Evolutionary conservation across 2,329 filamentous ascomycete species (phyloP).

Genomic region (Colletotrichum gigasporum): DNA sequence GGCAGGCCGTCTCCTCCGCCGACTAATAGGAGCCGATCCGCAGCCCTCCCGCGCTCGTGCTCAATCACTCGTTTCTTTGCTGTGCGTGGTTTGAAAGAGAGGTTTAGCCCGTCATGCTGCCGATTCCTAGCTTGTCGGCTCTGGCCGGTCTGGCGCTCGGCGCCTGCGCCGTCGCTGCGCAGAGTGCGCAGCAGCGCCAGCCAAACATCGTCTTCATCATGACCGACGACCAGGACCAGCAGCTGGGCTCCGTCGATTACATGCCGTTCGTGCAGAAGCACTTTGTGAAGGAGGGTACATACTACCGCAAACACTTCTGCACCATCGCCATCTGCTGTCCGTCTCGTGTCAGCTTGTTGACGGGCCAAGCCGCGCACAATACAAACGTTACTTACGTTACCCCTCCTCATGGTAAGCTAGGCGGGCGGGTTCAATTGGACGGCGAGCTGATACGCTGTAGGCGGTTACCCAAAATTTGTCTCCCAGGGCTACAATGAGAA

Average conservation of each 20-base stretch:
- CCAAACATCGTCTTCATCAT: constrained; percentile 74
- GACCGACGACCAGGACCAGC: constrained; percentile 74
- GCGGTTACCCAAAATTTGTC: constrained; percentile 72
- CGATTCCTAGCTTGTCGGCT: neutral
- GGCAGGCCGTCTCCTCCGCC: neutral
- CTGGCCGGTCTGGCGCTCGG: constrained; percentile 9
- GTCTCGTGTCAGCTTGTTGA: constrained; percentile 71
- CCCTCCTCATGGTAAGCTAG: constrained; percentile 60
- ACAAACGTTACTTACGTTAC: constrained; percentile 71
- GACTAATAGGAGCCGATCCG: neutral
- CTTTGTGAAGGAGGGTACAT: constrained; percentile 65
- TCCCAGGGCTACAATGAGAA: constrained; percentile 71
- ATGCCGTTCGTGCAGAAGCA: constrained; percentile 67
- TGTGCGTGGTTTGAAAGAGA: neutral
- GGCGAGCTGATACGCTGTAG: constrained; percentile 35
- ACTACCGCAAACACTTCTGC: constrained; percentile 71
- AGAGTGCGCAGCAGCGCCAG: constrained; percentile 14
- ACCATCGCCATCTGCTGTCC: constrained; percentile 76
- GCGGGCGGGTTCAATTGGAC: no score
- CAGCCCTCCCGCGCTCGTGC: neutral
- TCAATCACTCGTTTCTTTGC: neutral
- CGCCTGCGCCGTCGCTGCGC: neutral
- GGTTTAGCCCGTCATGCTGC: neutral
- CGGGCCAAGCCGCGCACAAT: constrained; percentile 74
- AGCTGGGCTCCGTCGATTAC: constrained; percentile 68